Evolutionary conservation across 495 filamentous ascomycete species (phyloP).

Genomic region (Talaromyces wortmannii): DNA sequence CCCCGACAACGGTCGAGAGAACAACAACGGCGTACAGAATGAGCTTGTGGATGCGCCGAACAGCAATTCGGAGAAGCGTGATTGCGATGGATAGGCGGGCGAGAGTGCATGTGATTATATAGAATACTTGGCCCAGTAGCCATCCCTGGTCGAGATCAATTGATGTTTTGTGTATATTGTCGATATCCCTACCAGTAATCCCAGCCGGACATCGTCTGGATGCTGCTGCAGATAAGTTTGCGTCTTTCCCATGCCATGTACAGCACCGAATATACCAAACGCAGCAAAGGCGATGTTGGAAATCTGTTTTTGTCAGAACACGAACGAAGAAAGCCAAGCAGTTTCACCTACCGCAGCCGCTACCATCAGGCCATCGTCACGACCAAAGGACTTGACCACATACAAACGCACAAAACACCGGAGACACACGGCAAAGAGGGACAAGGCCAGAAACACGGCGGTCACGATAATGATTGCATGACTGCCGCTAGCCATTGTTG

Average conservation of each 20-base stretch:
- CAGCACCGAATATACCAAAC: conserved; percentile 20
- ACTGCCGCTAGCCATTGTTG: conserved; percentile 10
- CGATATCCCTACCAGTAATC: conserved; percentile 16
- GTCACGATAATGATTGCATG: conserved; percentile 21
- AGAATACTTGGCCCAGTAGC: conserved; percentile 26
- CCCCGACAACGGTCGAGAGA: conserved; percentile 12
- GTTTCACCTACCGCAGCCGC: conserved; percentile 18
- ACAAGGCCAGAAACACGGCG: conserved; percentile 22
- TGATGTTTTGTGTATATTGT: neutral
- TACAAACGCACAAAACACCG: conserved; percentile 24
- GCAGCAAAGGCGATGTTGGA: conserved; percentile 20
- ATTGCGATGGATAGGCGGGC: conserved; percentile 31
- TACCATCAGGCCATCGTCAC: conserved; percentile 26
- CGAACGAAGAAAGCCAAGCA: neutral
- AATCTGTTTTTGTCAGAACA: conserved; percentile 2
- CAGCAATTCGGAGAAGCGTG: conserved; percentile 28
- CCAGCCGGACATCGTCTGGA: conserved; percentile 13
- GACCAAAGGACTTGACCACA: conserved; percentile 21
- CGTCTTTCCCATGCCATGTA: conserved; percentile 22
- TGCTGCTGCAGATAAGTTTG: conserved; percentile 13
- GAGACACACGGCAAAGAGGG: conserved; percentile 15
- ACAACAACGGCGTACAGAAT: conserved; percentile 24
- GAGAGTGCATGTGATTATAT: conserved; percentile 22
- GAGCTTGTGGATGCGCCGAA: conserved; percentile 16
- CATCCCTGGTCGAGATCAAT: conserved; percentile 15